phyloP scores from a whole-genome alignment of 208 protist genomes.

The Leishmania amazonensis region DNA sequence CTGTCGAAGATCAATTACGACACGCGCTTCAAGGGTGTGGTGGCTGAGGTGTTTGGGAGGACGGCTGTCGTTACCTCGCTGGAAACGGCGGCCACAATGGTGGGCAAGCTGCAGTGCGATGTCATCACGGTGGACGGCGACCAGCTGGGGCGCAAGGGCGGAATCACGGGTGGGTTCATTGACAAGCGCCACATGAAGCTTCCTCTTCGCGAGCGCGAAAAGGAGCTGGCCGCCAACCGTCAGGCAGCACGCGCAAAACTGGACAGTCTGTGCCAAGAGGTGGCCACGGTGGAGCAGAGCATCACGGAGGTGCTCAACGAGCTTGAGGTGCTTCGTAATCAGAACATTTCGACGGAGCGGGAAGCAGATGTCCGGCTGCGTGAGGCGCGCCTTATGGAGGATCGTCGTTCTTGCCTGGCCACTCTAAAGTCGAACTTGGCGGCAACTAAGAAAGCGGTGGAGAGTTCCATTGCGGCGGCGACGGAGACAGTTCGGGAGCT shows the following conservation, averaged over 20 bases:
- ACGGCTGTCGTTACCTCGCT: slow-evolving; percentile 89
- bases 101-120: slow-evolving; percentile 84
- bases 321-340: slow-evolving; percentile 62
- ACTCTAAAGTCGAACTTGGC: slow-evolving; percentile 57
- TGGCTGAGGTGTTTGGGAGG: slow-evolving; percentile 95
- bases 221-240: slow-evolving; percentile 30
- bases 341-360: slow-evolving; percentile 51
- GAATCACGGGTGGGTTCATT: slow-evolving; percentile 96
- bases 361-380: slow-evolving; percentile 45
- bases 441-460: slow-evolving; percentile 39
- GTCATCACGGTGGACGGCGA: slow-evolving; percentile 96
- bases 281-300: slow-evolving; percentile 70
- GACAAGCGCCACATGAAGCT: slow-evolving; percentile 90
- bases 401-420: slow-evolving; percentile 38
- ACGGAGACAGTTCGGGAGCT: slow-evolving; percentile 36
- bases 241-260: slow-evolving; percentile 39
- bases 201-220: slow-evolving; percentile 51
- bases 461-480: slow-evolving; percentile 46
- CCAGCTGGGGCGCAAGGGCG: slow-evolving; percentile 86
- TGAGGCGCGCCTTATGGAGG: slow-evolving; percentile 45
- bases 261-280: slow-evolving; percentile 62
- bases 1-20: slow-evolving; percentile 82
- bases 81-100: slow-evolving; percentile 74
- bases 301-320: slow-evolving; percentile 83
- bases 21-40: slow-evolving; percentile 72